phyloP scores from a whole-genome alignment of 768 basidiomycete species.

The Exidia glandulosa region DNA sequence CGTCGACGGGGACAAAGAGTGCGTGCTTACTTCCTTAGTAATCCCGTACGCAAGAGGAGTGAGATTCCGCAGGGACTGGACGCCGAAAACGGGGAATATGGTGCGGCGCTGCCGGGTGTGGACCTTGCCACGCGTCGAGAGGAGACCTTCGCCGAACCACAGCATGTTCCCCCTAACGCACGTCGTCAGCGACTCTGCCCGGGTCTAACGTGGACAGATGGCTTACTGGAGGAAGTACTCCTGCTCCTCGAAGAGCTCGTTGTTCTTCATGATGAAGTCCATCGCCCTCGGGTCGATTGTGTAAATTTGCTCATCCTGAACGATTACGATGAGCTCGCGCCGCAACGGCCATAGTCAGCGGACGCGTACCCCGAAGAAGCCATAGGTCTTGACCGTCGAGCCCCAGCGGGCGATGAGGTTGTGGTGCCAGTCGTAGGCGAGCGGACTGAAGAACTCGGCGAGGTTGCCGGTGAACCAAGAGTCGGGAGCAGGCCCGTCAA shows the following conservation, averaged over 20 bases:
- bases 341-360: background rate
- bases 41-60: conserved; percentile 35
- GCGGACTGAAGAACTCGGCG: background rate
- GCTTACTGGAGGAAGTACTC: background rate
- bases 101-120: conserved; percentile 27
- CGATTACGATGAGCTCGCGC: background rate
- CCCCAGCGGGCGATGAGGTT: background rate
- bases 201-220: background rate
- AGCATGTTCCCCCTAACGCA: conserved; percentile 28
- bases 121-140: conserved; percentile 25
- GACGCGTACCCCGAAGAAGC: background rate
- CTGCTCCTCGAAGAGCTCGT: background rate
- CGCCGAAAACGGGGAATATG: conserved; percentile 39
- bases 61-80: conserved; percentile 31
- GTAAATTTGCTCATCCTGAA: background rate
- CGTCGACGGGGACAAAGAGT: conserved; percentile 3
- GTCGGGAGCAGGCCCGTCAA: background rate
- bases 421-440: background rate
- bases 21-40: conserved; percentile 29
- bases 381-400: background rate
- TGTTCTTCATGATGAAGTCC: background rate
- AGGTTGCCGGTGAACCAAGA: background rate
- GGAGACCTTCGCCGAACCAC: conserved; percentile 38
- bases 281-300: background rate
- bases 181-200: background rate